Base-by-base conservation (phyloP, 768 basidiomycete genomes). In the Collybia sordida region DNA sequence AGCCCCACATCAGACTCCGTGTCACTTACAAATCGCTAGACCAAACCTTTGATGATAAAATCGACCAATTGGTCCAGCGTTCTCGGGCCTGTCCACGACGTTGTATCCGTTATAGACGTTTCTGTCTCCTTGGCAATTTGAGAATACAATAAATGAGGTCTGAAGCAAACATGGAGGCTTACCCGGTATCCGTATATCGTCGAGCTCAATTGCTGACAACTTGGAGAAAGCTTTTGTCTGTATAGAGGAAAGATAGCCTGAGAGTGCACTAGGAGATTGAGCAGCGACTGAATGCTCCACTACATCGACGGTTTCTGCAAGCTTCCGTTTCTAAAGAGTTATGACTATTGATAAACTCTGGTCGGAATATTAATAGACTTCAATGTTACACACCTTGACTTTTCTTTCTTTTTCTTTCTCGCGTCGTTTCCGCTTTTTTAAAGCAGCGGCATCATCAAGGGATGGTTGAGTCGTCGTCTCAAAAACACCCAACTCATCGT, bases 131-230 rank as follows among this genome's bases (percentile, higher is more conserved):
- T 55, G 74, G 77, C 71, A 73, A 79, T 71, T 68, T 73, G 69
- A 74, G 65, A 71, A 66, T 58, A 61, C 64, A 55, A 52, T 57
- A 50, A 41, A 55, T 21, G 19, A 14, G 3, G 9, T 31, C 14
- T 31, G 34, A 37, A 27, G 18, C 45, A 17, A 39, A 19, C 15
- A 21, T 17, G 35, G n/a, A 54, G 7, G 66, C 83, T 55, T 63
- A 92, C 94, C 83, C 61, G 87, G 88, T 66, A 97, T 86, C 44
- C 72, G 74, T 39, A 86, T 72, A 58, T 96, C 93, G 11, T 81
- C 79, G 31, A 95, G 75, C 70, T 98, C 95, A 51, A 98, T 74
- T 11, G 71, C 70, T 6, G 87, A 88, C 59, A 88, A 69, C 42
- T 86, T 78, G 2, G 83, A 73, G 59, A 86, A 88, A 3, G 82